phyloP scores from a whole-genome alignment of 139 green algal species.

The Trebouxia sp. region DNA sequence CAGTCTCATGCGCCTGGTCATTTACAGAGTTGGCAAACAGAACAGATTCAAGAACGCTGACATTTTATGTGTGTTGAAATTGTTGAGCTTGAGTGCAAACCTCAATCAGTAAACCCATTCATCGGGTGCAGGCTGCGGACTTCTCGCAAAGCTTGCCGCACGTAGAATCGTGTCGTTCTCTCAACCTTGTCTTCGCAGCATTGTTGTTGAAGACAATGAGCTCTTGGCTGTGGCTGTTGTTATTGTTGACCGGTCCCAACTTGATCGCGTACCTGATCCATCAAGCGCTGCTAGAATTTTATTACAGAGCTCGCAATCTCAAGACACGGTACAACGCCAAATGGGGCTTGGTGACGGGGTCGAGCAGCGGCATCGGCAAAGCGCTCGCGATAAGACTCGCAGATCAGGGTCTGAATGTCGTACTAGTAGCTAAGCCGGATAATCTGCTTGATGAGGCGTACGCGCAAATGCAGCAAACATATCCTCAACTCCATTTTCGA shows the following conservation, averaged over 20 bases:
- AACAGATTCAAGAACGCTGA: no score
- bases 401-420: conserved; percentile 86
- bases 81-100: no score
- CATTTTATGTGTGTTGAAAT: no score
- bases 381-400: conserved; percentile 80
- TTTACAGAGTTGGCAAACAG: no score
- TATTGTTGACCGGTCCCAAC: conserved; percentile 19
- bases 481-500: conserved; percentile 70
- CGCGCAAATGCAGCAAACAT: conserved; percentile 67
- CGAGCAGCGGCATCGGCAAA: conserved; percentile 91
- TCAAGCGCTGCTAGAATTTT: conserved; percentile 61
- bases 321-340: conserved; percentile 85
- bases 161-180: no score
- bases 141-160: no score
- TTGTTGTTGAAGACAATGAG: background rate
- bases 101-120: no score
- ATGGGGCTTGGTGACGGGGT: conserved; percentile 93
- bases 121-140: background rate
- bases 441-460: conserved; percentile 71
- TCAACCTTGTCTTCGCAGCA: no score
- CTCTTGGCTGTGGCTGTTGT: conserved; percentile 31
- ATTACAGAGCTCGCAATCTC: conserved; percentile 82
- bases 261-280: conserved; percentile 64
- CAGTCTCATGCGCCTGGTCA: no score
- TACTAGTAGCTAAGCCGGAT: conserved; percentile 85